These are phyloP conservation scores for Fusarium sp. DNA, from an alignment of 2,329 filamentous ascomycete genomes.

Conservation along the genomic window DNA sequence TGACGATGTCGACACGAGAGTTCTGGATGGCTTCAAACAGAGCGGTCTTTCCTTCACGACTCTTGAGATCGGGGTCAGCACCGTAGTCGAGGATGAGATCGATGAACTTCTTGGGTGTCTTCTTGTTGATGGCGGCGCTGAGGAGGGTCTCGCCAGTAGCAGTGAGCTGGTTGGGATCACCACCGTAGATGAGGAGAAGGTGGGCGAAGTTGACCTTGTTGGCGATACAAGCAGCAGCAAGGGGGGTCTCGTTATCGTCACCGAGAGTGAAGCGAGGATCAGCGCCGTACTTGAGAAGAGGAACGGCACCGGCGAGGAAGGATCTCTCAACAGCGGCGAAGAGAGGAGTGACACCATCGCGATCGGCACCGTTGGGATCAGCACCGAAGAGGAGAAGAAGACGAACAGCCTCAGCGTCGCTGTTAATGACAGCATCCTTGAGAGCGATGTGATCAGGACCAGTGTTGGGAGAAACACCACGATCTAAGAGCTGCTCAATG, in stretches of 20 bases:
- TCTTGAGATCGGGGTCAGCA: conserved; percentile 68
- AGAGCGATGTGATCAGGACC: conserved; percentile 60
- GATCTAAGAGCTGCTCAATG: conserved; percentile 67
- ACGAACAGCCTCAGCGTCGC: conserved; percentile 65
- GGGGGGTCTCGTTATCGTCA: conserved; percentile 64
- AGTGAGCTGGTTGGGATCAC: conserved; percentile 64
- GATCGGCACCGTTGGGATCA: conserved; percentile 64
- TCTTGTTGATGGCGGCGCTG: conserved; percentile 69
- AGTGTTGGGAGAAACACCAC: conserved; percentile 64
- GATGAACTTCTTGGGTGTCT: conserved; percentile 63
- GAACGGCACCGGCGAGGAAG: conserved; percentile 66
- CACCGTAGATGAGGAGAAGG: conserved; percentile 70
- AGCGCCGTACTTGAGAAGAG: conserved; percentile 73
- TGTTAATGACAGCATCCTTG: conserved; percentile 62
- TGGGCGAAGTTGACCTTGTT: conserved; percentile 68
- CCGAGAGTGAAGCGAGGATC: conserved; percentile 65
- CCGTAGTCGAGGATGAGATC: conserved; percentile 71
- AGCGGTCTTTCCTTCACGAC: conserved; percentile 69
- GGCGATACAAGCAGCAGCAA: conserved; percentile 61
- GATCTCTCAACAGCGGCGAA: conserved; percentile 62
- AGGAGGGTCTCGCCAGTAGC: conserved; percentile 70
- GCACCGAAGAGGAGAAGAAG: conserved; percentile 68
- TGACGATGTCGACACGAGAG: conserved; percentile 67
- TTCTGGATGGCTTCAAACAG: conserved; percentile 71
- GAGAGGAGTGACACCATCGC: conserved; percentile 62